phyloP scores from a whole-genome alignment of 768 basidiomycete genomes.

The Ramaria sp. region DNA sequence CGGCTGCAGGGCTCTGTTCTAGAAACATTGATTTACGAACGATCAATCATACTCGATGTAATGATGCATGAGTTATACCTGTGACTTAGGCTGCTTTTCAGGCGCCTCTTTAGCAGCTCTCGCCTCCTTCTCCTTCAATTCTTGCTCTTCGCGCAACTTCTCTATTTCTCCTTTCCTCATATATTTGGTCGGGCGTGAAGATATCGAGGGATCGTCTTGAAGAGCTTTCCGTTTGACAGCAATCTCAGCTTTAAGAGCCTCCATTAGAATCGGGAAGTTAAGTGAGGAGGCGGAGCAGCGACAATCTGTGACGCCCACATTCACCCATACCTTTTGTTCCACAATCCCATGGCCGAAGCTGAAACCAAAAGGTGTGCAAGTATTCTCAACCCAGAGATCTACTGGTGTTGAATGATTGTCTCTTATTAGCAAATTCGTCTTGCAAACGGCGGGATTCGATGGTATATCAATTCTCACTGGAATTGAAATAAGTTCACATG shows the following conservation, averaged over 20 bases:
- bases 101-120: constrained; percentile 22
- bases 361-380: not conserved
- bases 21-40: not conserved
- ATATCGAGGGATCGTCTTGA: constrained; percentile 29
- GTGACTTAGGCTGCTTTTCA: constrained; percentile 16
- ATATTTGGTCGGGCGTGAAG: constrained; percentile 66
- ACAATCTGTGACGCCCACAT: not conserved
- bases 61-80: not conserved
- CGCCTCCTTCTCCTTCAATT: constrained; percentile 33
- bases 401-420: not conserved
- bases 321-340: constrained; percentile 13
- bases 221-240: constrained; percentile 76
- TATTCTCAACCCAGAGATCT: not conserved
- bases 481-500: constrained; percentile 3
- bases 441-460: constrained; percentile 95
- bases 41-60: not conserved
- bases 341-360: constrained; percentile 43
- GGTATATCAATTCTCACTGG: constrained; percentile 30
- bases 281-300: not conserved
- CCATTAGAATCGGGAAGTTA: constrained; percentile 40
- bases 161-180: constrained; percentile 89
- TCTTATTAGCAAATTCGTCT: constrained; percentile 59
- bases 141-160: constrained; percentile 41
- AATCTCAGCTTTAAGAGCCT: constrained; percentile 84
- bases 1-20: constrained; percentile 21